A percentile compares a stretch with the other conserved stretches of the same genome.
Evolutionary conservation across 2,329 filamentous ascomycete genomes (phyloP).

Genomic region (Orbilia blumenaviensis): DNA sequence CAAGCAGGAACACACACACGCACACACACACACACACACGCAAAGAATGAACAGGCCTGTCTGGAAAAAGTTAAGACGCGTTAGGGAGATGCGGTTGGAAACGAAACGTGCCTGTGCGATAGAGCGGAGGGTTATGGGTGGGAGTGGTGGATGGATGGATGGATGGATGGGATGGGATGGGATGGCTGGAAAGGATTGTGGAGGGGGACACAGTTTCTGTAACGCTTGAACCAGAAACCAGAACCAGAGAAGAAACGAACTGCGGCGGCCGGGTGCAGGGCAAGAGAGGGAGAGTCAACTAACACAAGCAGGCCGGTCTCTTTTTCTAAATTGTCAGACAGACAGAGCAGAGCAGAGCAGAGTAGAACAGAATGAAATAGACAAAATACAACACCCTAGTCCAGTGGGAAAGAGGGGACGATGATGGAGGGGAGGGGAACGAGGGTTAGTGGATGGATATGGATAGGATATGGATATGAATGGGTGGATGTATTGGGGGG

Average conservation of each 20-base stretch:
- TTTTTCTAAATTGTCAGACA: no score
- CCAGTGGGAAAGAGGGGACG: not conserved
- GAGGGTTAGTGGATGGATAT: no score
- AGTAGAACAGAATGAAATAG: not conserved
- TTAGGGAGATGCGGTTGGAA: constrained; percentile 53
- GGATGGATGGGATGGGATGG: constrained; percentile 12
- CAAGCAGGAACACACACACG: constrained; percentile 33
- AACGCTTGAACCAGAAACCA: constrained; percentile 6
- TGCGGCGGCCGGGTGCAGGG: constrained; percentile 17
- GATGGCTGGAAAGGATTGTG: constrained; percentile 29
- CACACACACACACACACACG: no score
- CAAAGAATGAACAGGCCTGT: constrained; percentile 38
- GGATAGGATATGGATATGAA: no score
- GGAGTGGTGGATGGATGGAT: not conserved
- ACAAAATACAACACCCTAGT: no score
- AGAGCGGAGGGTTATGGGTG: constrained; percentile 24
- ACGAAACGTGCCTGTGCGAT: constrained; percentile 54
- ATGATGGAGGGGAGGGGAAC: constrained; percentile 18
- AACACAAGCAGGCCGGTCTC: no score
- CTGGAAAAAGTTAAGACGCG: constrained; percentile 50
- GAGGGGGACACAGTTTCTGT: constrained; percentile 53
- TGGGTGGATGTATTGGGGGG: not conserved
- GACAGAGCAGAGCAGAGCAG: not conserved
- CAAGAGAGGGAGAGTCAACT: no score
- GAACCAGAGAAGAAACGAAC: not conserved